Percentiles rank a stretch among this genome's conserved stretches.
These are phyloP conservation scores for Candida adriatica DNA, from an alignment of 805 yeast genomes.

Conservation along the genomic window DNA sequence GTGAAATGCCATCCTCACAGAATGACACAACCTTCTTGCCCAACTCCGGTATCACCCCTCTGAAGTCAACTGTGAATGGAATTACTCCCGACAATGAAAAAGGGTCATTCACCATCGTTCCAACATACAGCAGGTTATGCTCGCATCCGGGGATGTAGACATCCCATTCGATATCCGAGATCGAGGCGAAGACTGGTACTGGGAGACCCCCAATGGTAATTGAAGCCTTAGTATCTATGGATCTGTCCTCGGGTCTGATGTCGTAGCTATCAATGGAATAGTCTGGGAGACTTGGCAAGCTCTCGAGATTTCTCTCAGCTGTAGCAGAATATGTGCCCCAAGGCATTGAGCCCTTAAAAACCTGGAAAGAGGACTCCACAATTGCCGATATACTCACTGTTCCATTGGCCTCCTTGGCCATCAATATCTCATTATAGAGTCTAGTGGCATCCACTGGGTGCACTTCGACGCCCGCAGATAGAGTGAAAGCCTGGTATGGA, in stretches of 20 bases:
- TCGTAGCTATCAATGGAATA: constrained; percentile 1
- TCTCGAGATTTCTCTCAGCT: constrained; percentile 1
- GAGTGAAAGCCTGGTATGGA: constrained; percentile 2
- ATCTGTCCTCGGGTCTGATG: not conserved
- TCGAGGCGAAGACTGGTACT: not conserved
- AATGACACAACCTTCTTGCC: constrained; percentile 1
- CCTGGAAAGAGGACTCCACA: constrained; percentile 5
- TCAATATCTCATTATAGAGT: constrained; percentile 5
- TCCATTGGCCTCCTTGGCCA: constrained; percentile 2
- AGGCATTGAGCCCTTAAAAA: constrained; percentile 1
- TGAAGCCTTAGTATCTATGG: not conserved
- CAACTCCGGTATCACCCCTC: constrained; percentile 5
- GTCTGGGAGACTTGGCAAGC: not conserved
- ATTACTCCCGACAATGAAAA: constrained; percentile 1
- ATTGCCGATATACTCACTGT: constrained; percentile 2
- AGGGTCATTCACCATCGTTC: constrained; percentile 2
- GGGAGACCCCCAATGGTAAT: constrained; percentile 1
- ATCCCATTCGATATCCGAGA: constrained; percentile 17
- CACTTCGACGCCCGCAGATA: constrained; percentile 4
- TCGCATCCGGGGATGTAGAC: constrained; percentile 14
- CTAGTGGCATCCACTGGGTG: constrained; percentile 8
- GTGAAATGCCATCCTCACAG: constrained; percentile 18
- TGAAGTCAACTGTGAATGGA: constrained; percentile 1
- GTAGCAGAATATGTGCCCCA: constrained; percentile 6
- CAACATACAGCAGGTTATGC: constrained; percentile 8